These are phyloP conservation scores for Cladochytrium replicatum DNA, from an alignment of 192 early-diverging fungal genomes.

Conservation along the genomic window DNA sequence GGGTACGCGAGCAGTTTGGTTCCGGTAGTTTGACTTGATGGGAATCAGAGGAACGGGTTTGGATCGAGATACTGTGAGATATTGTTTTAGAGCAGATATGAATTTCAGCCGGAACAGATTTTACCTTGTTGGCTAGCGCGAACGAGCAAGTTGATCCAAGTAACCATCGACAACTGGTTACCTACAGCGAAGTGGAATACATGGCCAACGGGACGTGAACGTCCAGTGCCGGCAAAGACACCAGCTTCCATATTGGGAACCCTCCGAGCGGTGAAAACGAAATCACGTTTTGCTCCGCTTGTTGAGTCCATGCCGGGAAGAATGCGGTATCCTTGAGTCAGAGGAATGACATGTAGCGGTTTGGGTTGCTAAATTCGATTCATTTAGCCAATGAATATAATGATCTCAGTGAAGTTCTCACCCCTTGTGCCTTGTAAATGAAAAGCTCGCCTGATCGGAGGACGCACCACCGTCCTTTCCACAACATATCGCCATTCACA, in stretches of 20 bases:
- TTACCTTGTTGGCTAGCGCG: conserved; percentile 14
- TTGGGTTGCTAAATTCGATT: background rate
- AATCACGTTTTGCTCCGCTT: too few species aligned
- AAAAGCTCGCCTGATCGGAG: conserved; percentile 7
- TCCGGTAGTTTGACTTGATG: conserved; percentile 9
- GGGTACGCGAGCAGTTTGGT: too few species aligned
- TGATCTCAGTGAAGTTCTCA: background rate
- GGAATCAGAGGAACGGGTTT: conserved; percentile 13
- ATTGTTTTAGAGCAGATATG: too few species aligned
- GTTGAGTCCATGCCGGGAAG: conserved; percentile 4
- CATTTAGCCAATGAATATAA: background rate
- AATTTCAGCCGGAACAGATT: background rate
- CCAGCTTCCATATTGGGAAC: too few species aligned
- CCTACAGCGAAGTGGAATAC: conserved; percentile 16
- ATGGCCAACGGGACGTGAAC: background rate
- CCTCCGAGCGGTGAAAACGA: too few species aligned
- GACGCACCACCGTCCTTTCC: conserved; percentile 24
- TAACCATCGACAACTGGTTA: conserved; percentile 14
- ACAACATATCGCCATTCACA: background rate
- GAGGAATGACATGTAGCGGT: background rate
- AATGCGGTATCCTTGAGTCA: conserved; percentile 1
- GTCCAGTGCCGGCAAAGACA: too few species aligned
- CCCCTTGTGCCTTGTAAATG: conserved; percentile 11
- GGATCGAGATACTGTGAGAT: conserved; percentile 7
- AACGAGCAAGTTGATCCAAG: conserved; percentile 17